These are phyloP conservation scores for Dactylis glomerata DNA, from an alignment of 176 grass and related monocot species.

Conservation along the genomic window DNA sequence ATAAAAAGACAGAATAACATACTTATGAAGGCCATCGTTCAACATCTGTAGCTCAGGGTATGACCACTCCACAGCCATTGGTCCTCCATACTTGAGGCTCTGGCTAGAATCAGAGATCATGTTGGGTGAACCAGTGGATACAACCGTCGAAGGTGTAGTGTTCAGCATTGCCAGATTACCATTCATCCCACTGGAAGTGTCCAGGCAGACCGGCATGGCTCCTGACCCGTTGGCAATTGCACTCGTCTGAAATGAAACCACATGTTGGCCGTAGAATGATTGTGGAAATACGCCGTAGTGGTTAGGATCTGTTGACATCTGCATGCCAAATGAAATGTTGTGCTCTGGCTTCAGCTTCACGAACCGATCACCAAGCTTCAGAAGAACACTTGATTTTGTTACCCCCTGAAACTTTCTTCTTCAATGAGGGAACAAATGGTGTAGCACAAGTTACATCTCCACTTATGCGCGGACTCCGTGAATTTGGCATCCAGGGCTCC, in stretches of 20 bases:
- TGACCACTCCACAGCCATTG: constrained; percentile 77
- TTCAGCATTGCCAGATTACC: constrained; percentile 46
- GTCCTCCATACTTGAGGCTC: constrained; percentile 52
- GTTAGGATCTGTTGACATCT: constrained; percentile 80
- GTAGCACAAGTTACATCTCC: constrained; percentile 28
- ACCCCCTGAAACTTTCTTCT: constrained; percentile 30
- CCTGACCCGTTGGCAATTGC: constrained; percentile 43
- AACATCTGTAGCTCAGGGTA: constrained; percentile 58
- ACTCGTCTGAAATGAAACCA: constrained; percentile 87
- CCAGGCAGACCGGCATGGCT: constrained; percentile 44
- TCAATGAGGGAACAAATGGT: constrained; percentile 34
- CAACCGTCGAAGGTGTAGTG: constrained; percentile 55
- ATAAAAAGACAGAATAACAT: constrained; percentile 25
- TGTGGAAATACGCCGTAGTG: constrained; percentile 64
- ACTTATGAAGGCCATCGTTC: constrained; percentile 76
- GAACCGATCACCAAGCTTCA: constrained; percentile 21
- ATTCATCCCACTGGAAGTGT: constrained; percentile 50
- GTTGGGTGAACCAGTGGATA: constrained; percentile 52
- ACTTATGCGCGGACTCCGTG: not conserved
- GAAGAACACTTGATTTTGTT: constrained; percentile 24
- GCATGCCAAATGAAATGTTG: constrained; percentile 37
- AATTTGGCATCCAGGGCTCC: constrained; percentile 23
- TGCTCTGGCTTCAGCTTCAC: constrained; percentile 26
- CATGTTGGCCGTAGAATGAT: constrained; percentile 67
- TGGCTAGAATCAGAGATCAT: constrained; percentile 50